These are phyloP conservation scores for Phialophora expanda DNA, from an alignment of 2,329 filamentous ascomycete species.

Conservation along the genomic window DNA sequence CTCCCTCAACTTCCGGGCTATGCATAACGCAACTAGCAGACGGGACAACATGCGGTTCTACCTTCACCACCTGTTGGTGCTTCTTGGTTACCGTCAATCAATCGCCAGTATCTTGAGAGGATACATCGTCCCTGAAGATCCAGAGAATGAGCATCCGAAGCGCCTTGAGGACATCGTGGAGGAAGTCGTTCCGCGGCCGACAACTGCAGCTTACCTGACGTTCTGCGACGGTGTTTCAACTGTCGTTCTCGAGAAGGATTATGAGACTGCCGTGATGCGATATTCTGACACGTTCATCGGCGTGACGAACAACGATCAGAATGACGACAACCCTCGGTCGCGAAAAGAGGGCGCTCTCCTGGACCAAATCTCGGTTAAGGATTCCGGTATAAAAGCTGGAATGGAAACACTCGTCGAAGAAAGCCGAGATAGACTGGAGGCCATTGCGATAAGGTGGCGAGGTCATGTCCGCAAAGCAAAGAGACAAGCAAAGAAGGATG, in stretches of 20 bases:
- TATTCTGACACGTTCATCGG: conserved; percentile 58
- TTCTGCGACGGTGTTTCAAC: conserved; percentile 58
- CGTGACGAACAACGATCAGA: conserved; percentile 62
- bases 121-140: conserved; percentile 24
- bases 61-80: conserved; percentile 58
- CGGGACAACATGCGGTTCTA: conserved; percentile 50
- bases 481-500: conserved; percentile 13
- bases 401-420: conserved; percentile 37
- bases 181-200: conserved; percentile 46
- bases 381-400: conserved; percentile 24
- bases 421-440: conserved; percentile 32
- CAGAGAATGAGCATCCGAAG: conserved; percentile 19
- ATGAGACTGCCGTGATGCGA: conserved; percentile 52
- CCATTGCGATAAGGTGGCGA: conserved; percentile 33
- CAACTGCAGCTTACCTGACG: conserved; percentile 63
- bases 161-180: conserved; percentile 33
- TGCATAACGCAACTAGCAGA: conserved; percentile 51
- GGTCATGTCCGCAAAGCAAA: conserved; percentile 23
- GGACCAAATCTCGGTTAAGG: conserved; percentile 5
- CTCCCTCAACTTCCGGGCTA: conserved; percentile 57
- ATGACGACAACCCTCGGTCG: conserved; percentile 38
- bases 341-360: conserved; percentile 31
- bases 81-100: conserved; percentile 60
- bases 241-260: conserved; percentile 63
- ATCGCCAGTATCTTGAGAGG: conserved; percentile 58